Evolutionary conservation across 2,329 filamentous ascomycete genomes (phyloP).

Genomic region (Cladophialophora chaetospira): DNA sequence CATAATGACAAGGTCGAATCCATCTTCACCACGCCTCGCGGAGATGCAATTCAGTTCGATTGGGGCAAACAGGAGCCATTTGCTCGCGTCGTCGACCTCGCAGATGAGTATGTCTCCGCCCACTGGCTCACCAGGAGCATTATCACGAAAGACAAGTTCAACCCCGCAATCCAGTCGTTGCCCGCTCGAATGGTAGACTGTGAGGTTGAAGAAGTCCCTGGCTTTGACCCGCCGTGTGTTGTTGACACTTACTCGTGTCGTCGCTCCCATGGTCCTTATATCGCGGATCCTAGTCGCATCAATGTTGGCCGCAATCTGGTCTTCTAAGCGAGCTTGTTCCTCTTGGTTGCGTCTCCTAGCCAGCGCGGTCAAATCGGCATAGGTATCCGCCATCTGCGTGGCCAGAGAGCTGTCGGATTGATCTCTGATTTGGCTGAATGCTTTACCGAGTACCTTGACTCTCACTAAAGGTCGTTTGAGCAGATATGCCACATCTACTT

Average conservation of each 20-base stretch:
- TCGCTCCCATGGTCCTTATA: constrained; percentile 71
- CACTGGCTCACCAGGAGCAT: constrained; percentile 63
- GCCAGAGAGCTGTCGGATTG: constrained; percentile 50
- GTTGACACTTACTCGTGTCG: constrained; percentile 72
- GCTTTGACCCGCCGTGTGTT: constrained; percentile 79
- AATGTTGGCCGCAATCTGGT: constrained; percentile 82
- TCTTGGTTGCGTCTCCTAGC: constrained; percentile 74
- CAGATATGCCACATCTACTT: constrained; percentile 90
- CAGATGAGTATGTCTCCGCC: constrained; percentile 87
- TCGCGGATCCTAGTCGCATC: constrained; percentile 81
- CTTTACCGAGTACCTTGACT: constrained; percentile 82
- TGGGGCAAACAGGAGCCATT: constrained; percentile 90
- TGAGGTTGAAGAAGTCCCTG: constrained; percentile 85
- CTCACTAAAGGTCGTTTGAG: constrained; percentile 86
- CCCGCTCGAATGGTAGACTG: constrained; percentile 82
- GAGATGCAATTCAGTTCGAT: constrained; percentile 74
- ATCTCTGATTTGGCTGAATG: constrained; percentile 65
- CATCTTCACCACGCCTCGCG: constrained; percentile 72
- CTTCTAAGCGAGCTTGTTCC: constrained; percentile 72
- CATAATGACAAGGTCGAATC: constrained; percentile 81
- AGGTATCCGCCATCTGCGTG: constrained; percentile 61
- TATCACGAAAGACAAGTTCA: constrained; percentile 84
- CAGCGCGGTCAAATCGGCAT: constrained; percentile 73
- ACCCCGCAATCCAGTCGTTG: constrained; percentile 87
- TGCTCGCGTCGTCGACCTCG: constrained; percentile 75